Base-by-base conservation (phyloP, 2,329 filamentous ascomycete species). In the Fusarium mexicanum region DNA sequence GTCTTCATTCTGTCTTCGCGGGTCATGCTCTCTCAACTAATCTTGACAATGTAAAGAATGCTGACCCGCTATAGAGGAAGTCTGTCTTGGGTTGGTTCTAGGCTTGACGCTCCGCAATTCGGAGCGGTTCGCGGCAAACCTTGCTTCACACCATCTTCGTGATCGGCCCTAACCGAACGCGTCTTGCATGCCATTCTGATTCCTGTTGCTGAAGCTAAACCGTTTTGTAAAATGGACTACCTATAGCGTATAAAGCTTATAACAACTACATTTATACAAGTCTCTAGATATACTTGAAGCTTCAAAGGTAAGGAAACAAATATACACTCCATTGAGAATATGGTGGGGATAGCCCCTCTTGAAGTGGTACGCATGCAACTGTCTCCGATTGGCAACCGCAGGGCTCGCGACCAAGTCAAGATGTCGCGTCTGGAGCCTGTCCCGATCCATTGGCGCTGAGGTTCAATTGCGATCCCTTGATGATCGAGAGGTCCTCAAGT, bases 21-120 rank as follows among this genome's bases (percentile, higher is more conserved):
- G 8, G 5, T 7, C 14, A 11, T n/a, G 5, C 0, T 20, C 0
- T 20, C 24, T 22, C 13, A 29, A 31, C 3, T 13, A 0, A 18
- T n/a, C 16, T 50, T 1, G 0, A 33, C 2, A 17, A n/a, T 3
- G 8, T 13, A 50, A 17, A 18, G 3, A 14, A 3, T 24, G 22
- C 31, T 35, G 22, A 24, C 22, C 3, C 6, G 16, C 3, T 20
- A 5, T 12, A 5, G 16, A 5, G 3, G n/a, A 18, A 24, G 16
- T 5, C 10, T 3, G 29, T 31, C 20, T 29, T 29, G 10, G 26
- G 2, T 8, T 31, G 29, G 3, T 18, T 47, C 24, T 4, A n/a
- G n/a, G 18, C 13, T 20, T 29, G 24, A 10, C 44, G 4, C 22
- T 50, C 47, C 29, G 47, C 16, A n/a, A 6, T 24, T 50, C 29